Base-by-base conservation (phyloP, 1,284 basidiomycete species). In the Tilletia indica region DNA sequence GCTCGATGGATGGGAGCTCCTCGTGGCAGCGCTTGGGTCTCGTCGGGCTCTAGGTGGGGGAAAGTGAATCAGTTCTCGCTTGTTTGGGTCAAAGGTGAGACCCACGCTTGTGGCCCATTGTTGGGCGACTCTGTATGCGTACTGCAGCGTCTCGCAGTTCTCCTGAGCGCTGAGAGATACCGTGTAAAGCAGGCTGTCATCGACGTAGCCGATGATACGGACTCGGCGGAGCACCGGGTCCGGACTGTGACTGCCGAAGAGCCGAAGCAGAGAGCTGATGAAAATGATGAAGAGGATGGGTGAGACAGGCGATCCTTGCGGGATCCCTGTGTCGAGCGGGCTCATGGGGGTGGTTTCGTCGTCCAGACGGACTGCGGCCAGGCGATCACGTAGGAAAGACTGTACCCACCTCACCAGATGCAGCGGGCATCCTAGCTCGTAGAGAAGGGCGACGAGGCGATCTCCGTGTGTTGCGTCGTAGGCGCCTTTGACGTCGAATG, bases 231-330 rank as follows among this genome's bases (percentile, higher is more conserved):
- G 58, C 3, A 9, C 21, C 3, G 9, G 58, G 19, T 61, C 58
- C 8, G 3, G 8, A 9, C 25, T 34, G 3, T 61, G 58, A 38
- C 16, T 11, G 21, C 58, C 58, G 36, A 61, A 61, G 3, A 61
- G 58, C 11, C 58, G 58, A 4, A 61, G 58, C 21, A 61, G 58
- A 3, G 58, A 31, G 58, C 58, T 61, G 3, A 61, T 19, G 58
- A 61, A 61, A 6, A 61, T 25, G 58, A 61, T 61, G 58, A 61
- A 61, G 8, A 61, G 34, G 6, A 61, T 61, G 6, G 58, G 58
- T 8, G 58, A 61, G 4, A 61, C 58, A 4, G 49, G 49, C 6
- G 49, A 54, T 54, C 49, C 49, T 25, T 54, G 49, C 6, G 49
- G 49, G 49, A 54, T 54, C 8, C 49, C 49, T n/a, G 49, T 54